Percentiles rank a stretch among this genome's conserved stretches.
Conservation (phyloP, 805 yeast species). For the Candida namnaoensis region DNA sequence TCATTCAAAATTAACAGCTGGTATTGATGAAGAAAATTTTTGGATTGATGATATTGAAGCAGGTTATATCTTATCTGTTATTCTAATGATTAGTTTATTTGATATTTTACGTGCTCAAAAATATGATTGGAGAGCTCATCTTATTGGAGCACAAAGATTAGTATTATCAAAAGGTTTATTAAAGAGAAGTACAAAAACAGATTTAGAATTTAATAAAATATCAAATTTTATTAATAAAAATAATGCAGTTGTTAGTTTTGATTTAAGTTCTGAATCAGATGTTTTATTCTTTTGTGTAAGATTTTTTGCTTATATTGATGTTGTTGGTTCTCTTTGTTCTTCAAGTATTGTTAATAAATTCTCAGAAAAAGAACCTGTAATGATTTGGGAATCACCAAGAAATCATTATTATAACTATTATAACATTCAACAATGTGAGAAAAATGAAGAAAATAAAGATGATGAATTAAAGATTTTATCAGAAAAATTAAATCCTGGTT, state of each 20-base stretch:
- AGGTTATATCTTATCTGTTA: conserved; percentile 52
- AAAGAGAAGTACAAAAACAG: conserved; percentile 14
- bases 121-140: conserved; percentile 47
- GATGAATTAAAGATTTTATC: too few species aligned
- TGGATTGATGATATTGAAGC: conserved; percentile 28
- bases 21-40: conserved; percentile 20
- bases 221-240: too few species aligned
- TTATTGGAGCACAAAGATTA: conserved; percentile 56
- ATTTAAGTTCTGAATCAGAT: not conserved
- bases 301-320: conserved; percentile 59
- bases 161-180: conserved; percentile 38
- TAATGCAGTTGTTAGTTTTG: too few species aligned
- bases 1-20: conserved; percentile 35
- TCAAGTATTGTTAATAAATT: conserved; percentile 16
- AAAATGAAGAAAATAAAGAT: too few species aligned
- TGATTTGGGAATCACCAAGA: conserved; percentile 3
- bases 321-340: conserved; percentile 49
- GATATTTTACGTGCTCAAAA: conserved; percentile 37
- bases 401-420: not conserved
- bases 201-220: too few species aligned
- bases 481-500: too few species aligned
- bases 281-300: conserved; percentile 42
- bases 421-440: too few species aligned
- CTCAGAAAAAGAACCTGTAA: conserved; percentile 21
- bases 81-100: conserved; percentile 46